phyloP scores from a whole-genome alignment of 2,329 filamentous ascomycete species.

The Chalara sp. region DNA sequence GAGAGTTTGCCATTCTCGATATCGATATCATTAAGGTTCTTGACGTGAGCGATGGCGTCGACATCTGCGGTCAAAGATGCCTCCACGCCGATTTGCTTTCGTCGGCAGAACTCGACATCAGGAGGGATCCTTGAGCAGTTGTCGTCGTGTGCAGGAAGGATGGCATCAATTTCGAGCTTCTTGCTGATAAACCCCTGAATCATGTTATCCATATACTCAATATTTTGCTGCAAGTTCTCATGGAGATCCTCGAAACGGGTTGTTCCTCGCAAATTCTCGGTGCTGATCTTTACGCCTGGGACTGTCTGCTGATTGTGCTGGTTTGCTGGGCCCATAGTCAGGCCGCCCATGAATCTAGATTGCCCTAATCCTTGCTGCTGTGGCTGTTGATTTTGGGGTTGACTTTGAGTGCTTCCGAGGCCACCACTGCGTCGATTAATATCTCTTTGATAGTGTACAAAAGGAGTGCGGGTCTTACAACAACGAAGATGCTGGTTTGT shows the following conservation, averaged over 20 bases:
- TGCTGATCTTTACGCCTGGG: conserved; percentile 71
- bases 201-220: conserved; percentile 70
- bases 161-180: conserved; percentile 68
- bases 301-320: conserved; percentile 44
- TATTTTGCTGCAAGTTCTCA: conserved; percentile 71
- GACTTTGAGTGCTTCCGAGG: conserved; percentile 17
- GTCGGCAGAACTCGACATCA: conserved; percentile 57
- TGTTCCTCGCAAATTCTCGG: conserved; percentile 72
- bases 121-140: conserved; percentile 58
- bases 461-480: conserved; percentile 20
- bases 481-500: conserved; percentile 21
- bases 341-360: conserved; percentile 22
- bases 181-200: conserved; percentile 76
- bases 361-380: conserved; percentile 14
- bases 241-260: conserved; percentile 89
- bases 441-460: not conserved
- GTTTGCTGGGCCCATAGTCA: conserved; percentile 39
- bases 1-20: conserved; percentile 63
- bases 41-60: conserved; percentile 48
- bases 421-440: conserved; percentile 14
- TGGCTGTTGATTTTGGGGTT: conserved; percentile 19
- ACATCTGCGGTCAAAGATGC: conserved; percentile 57
- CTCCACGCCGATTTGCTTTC: conserved; percentile 56
- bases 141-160: conserved; percentile 55
- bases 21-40: conserved; percentile 55